These are phyloP conservation scores for Liquidambar formosana DNA, from an alignment of 164 flowering plant species.

Conservation along the genomic window DNA sequence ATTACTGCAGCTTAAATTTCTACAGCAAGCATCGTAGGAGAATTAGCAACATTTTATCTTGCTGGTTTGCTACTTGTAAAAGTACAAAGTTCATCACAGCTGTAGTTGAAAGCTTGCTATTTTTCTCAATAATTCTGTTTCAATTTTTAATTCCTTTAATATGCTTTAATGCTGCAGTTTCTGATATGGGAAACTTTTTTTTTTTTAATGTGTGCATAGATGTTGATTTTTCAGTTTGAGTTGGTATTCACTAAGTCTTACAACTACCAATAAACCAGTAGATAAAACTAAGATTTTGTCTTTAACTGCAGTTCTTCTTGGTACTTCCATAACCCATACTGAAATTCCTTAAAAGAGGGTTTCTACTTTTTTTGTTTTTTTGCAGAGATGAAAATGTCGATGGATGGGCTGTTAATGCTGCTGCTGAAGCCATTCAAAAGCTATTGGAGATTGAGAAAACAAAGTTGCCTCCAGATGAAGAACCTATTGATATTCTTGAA, in stretches of 20 bases:
- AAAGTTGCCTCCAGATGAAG: slow-evolving; percentile 12
- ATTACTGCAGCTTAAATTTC: background rate
- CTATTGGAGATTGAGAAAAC: slow-evolving; percentile 36
- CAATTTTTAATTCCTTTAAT: too few species aligned
- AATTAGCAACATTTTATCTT: background rate
- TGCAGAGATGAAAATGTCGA: slow-evolving; percentile 33
- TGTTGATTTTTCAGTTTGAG: background rate
- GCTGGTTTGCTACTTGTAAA: background rate
- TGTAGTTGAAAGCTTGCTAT: too few species aligned
- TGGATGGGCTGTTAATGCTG: slow-evolving; percentile 39
- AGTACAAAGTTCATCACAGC: background rate
- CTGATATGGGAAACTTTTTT: background rate
- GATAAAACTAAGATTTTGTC: background rate
- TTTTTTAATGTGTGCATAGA: too few species aligned
- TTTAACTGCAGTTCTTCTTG: background rate
- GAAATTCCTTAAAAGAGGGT: background rate
- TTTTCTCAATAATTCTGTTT: too few species aligned
- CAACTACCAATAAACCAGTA: background rate
- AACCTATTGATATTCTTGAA: background rate
- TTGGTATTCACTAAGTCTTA: background rate
- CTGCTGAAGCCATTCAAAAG: slow-evolving; percentile 41
- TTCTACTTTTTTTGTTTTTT: background rate
- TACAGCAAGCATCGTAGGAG: background rate
- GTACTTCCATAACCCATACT: background rate
- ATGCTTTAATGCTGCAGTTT: background rate